These are phyloP conservation scores for Rutstroemia sp. DNA, from an alignment of 2,329 filamentous ascomycete genomes.

Conservation along the genomic window DNA sequence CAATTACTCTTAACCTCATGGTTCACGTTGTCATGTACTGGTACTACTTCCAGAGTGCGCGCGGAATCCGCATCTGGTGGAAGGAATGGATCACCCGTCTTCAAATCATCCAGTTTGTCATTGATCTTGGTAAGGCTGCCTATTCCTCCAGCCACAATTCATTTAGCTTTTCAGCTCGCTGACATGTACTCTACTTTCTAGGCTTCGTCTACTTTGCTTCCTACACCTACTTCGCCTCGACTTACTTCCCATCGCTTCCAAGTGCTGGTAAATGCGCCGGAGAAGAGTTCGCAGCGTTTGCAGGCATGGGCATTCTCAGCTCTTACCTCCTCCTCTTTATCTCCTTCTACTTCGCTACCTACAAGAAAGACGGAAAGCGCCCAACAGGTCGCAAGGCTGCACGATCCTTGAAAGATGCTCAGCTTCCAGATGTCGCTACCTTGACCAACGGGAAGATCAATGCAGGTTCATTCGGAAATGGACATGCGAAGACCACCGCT, in stretches of 20 bases:
- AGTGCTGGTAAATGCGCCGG: slow-evolving; percentile 82
- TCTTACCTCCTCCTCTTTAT: slow-evolving; percentile 98
- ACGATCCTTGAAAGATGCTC: slow-evolving; percentile 37
- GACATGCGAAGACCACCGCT: slow-evolving; percentile 38
- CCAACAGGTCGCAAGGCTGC: slow-evolving; percentile 72
- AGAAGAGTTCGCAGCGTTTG: slow-evolving; percentile 92
- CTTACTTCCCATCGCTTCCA: slow-evolving; percentile 80
- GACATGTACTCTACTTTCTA: slow-evolving; percentile 33
- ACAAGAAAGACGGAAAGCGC: slow-evolving; percentile 79
- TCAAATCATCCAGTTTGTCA: slow-evolving; percentile 94
- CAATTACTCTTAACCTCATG: slow-evolving; percentile 83
- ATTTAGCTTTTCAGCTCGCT: slow-evolving; percentile 13
- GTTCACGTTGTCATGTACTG: slow-evolving; percentile 99
- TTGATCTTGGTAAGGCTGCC: slow-evolving; percentile 69
- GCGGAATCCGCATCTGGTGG: slow-evolving; percentile 96
- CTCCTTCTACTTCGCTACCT: slow-evolving; percentile 96
- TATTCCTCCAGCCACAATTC: not conserved
- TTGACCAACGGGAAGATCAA: slow-evolving; percentile 33
- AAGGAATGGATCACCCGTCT: slow-evolving; percentile 99
- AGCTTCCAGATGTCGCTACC: slow-evolving; percentile 28
- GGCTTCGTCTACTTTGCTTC: slow-evolving; percentile 98
- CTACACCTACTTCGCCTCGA: slow-evolving; percentile 96
- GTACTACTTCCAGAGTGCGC: slow-evolving; percentile 99
- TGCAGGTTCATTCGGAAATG: slow-evolving; percentile 40
- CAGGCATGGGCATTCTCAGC: slow-evolving; percentile 84